Base-by-base conservation (phyloP, 345 rosid genomes). In the Populus nigra region DNA sequence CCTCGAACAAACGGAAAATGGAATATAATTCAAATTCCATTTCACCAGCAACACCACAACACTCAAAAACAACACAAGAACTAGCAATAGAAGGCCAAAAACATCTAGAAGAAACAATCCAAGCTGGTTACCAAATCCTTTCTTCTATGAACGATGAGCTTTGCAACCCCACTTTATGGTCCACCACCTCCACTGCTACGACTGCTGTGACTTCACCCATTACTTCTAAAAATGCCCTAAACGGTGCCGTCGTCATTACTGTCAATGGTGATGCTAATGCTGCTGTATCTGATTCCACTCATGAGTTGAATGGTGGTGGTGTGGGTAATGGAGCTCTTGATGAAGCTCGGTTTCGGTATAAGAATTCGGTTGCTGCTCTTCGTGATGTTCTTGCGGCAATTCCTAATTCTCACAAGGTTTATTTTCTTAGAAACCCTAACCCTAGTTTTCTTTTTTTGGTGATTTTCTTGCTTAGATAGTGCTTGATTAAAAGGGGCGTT, bases 61-160 rank as follows among this genome's bases (percentile, higher is more conserved):
- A 25, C 45, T 43, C 79, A 25, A 88, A 88, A 85, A 86, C 95
- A 71, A 89, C 97, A 13, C 91, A 89, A 84, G 97, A 96, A 80
- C 88, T 96, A 7, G 98, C 99, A 36, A 83, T 86, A 62, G 98
- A 91, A 73, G 98, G 98, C 33, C 94, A 91, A 83, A 92, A 87
- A 86, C 90, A 92, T 86, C 85, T 96, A 13, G 93, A 96, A 79
- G 94, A 94, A 66, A 96, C 97, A 18, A 90, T 96, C 35, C 90
- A 91, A 81, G 90, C 98, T 2, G 98, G 97, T 20, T 94, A 85
- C 80, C 92, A 87, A 83, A 91, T 96, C 35, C 90, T 96, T 76
- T 85, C 91, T 57, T 89, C 97, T 79, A 94, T 92, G 94, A 94
- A 94, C 83, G 96, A 94, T 77, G 98, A 94, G 91, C 97, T 96